A percentile compares a stretch with the other conserved stretches of the same genome.
phyloP scores from a whole-genome alignment of 2,329 filamentous ascomycete genomes.

The Arthroderma uncinatum region DNA sequence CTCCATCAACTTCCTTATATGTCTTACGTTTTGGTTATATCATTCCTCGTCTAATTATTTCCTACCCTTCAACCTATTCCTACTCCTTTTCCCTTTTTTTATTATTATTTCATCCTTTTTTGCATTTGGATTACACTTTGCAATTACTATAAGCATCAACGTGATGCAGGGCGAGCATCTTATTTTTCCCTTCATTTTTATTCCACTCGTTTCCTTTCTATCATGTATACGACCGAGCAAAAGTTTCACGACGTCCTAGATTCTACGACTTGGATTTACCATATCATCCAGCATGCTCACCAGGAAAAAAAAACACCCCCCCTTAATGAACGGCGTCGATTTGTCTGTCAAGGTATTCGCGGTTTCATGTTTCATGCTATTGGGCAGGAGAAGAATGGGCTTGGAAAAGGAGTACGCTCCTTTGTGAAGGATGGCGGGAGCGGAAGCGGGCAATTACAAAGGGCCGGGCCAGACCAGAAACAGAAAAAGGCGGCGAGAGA shows the following conservation, averaged over 20 bases:
- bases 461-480: too few relatives aligned
- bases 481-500: background rate
- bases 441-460: background rate
- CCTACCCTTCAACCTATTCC: background rate
- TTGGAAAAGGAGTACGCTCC: background rate
- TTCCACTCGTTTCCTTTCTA: background rate
- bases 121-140: too few relatives aligned
- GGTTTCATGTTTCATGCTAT: conserved; percentile 3
- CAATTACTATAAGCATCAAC: conserved; percentile 28
- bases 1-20: background rate
- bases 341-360: conserved; percentile 27
- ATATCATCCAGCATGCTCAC: conserved; percentile 20
- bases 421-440: background rate
- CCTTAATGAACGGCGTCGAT: conserved; percentile 35
- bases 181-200: conserved; percentile 15
- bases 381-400: background rate
- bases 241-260: conserved; percentile 31
- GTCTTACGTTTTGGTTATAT: conserved; percentile 2
- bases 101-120: conserved; percentile 16
- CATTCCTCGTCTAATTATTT: background rate
- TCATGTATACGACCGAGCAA: conserved; percentile 36
- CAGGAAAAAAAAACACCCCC: conserved; percentile 12
- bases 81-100: background rate
- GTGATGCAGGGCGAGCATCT: conserved; percentile 20
- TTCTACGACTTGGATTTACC: conserved; percentile 23